Evolutionary conservation across 345 rosid genomes (phyloP).

Genomic region (Psidium friedrichsthalianum): DNA sequence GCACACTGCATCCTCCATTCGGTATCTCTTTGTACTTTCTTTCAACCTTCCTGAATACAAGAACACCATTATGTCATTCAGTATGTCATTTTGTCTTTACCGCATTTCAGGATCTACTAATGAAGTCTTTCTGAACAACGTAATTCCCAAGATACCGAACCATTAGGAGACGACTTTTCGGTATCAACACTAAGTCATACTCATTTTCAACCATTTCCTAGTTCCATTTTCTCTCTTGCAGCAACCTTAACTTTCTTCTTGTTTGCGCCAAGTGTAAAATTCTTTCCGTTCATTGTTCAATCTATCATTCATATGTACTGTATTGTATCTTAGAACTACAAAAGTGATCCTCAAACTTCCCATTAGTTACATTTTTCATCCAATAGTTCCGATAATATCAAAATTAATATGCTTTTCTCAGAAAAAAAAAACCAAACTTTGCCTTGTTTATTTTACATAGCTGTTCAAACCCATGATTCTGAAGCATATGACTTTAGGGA

Average conservation of each 20-base stretch:
- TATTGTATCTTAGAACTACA: background rate
- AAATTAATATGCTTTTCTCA: background rate
- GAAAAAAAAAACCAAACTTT: background rate
- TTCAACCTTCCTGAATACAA: too few species aligned
- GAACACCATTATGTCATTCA: too few species aligned
- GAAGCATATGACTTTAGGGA: background rate
- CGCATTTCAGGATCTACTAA: too few species aligned
- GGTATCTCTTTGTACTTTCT: too few species aligned
- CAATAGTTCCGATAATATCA: background rate
- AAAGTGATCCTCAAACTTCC: background rate
- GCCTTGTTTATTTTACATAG: background rate
- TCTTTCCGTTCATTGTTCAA: background rate
- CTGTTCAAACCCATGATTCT: background rate
- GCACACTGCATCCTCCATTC: too few species aligned
- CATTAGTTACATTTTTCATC: background rate
- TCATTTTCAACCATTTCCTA: background rate
- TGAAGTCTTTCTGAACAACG: too few species aligned
- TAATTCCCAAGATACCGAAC: too few species aligned
- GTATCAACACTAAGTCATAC: background rate
- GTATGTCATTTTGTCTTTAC: too few species aligned
- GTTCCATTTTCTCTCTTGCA: background rate
- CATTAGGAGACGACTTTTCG: too few species aligned
- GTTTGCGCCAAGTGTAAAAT: background rate
- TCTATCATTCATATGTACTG: background rate
- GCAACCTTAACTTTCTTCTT: background rate